Conservation (phyloP, 148 eudicot species). For the Heliamphora exappendiculata region DNA sequence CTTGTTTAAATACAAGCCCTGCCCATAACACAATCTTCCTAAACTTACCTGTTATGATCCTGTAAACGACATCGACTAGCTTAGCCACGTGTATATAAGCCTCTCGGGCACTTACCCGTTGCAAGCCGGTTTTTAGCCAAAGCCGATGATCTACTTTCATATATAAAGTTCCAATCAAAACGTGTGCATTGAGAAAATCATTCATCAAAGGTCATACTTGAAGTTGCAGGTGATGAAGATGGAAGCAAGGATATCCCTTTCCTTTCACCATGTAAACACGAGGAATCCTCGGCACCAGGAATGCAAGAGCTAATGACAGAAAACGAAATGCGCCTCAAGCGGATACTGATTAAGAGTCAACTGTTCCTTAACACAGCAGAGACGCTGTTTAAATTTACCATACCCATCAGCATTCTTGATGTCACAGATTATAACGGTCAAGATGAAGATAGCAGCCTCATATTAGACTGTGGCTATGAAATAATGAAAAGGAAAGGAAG, state of each 20-base stretch:
- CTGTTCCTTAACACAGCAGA: conserved; percentile 74
- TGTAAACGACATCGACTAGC: no score
- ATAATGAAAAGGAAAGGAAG: conserved; percentile 70
- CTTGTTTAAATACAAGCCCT: neutral
- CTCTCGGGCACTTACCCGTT: no score
- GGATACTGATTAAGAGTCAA: conserved; percentile 56
- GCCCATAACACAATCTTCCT: neutral
- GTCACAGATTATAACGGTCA: conserved; percentile 35
- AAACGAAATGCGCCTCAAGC: conserved; percentile 58
- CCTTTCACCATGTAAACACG: conserved; percentile 16
- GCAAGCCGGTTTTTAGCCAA: neutral
- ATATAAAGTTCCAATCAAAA: neutral
- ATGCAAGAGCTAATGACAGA: conserved; percentile 49
- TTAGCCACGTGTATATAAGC: no score
- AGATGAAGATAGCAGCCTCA: conserved; percentile 36
- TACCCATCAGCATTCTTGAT: conserved; percentile 50
- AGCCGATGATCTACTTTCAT: neutral
- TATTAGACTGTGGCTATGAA: conserved; percentile 56
- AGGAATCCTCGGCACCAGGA: conserved; percentile 15
- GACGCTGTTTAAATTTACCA: conserved; percentile 71
- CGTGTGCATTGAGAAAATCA: neutral
- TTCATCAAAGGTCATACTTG: neutral
- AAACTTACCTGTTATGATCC: neutral
- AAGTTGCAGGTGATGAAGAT: conserved; percentile 30
- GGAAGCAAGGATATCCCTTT: conserved; percentile 12